Evolutionary conservation across 2,329 filamentous ascomycete species (phyloP).

Genomic region (Pyricularia pennisetigena): DNA sequence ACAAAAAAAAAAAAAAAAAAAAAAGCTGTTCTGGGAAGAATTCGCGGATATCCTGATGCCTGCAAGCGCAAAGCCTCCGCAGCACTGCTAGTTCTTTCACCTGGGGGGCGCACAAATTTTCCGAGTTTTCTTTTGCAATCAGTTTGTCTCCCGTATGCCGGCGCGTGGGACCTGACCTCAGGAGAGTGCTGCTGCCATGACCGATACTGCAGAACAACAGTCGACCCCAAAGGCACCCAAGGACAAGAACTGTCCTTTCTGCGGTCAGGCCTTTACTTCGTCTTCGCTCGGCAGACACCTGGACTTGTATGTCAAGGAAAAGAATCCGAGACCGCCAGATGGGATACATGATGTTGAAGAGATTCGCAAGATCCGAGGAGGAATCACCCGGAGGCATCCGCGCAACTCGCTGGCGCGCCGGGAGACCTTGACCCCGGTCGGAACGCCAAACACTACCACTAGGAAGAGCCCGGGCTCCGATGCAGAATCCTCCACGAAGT

Average conservation of each 20-base stretch:
- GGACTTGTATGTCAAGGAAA: conserved; percentile 87
- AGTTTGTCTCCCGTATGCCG: background rate
- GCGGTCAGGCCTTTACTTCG: conserved; percentile 81
- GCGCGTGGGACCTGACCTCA: conserved; percentile 4
- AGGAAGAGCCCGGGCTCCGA: conserved; percentile 32
- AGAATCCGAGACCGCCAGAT: conserved; percentile 80
- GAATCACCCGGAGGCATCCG: conserved; percentile 79
- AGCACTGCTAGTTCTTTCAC: background rate
- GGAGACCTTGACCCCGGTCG: conserved; percentile 49
- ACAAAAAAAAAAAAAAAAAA: background rate
- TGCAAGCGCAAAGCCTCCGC: background rate
- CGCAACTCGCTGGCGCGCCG: conserved; percentile 48
- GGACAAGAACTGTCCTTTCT: conserved; percentile 84
- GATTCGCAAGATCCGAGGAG: conserved; percentile 72
- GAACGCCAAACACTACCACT: conserved; percentile 33
- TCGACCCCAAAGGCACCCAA: conserved; percentile 47
- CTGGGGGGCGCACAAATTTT: background rate
- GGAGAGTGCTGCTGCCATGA: conserved; percentile 12
- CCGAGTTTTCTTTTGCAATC: background rate
- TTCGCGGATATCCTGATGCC: background rate
- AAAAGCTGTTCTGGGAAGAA: background rate
- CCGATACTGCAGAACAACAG: conserved; percentile 16
- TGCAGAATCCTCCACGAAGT: conserved; percentile 20
- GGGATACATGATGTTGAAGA: conserved; percentile 85
- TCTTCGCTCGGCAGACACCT: conserved; percentile 89